Evolutionary conservation across 495 filamentous ascomycete genomes (phyloP).

Genomic region (Usnea hakonensis): DNA sequence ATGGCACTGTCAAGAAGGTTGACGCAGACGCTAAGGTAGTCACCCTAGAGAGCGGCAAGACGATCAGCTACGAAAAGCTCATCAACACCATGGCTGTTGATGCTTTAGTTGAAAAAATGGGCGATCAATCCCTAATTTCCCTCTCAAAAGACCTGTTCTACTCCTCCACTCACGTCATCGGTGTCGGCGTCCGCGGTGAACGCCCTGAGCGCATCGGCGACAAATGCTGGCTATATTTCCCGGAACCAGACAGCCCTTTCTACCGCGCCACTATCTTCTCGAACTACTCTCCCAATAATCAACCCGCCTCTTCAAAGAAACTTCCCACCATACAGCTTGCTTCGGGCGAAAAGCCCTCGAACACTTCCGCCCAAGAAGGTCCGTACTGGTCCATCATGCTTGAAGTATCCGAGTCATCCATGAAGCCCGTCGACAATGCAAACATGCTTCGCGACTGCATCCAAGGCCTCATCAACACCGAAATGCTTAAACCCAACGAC

Average conservation of each 20-base stretch:
- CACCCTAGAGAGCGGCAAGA: conserved; percentile 75
- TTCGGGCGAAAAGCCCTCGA: conserved; percentile 69
- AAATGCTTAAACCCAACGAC: conserved; percentile 81
- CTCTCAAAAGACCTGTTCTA: conserved; percentile 93
- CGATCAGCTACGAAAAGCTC: conserved; percentile 85
- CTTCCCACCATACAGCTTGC: conserved; percentile 81
- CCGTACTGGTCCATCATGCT: conserved; percentile 99
- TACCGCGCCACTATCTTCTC: conserved; percentile 99
- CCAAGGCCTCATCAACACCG: conserved; percentile 92
- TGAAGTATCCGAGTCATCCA: conserved; percentile 89
- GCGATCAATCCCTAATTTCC: conserved; percentile 69
- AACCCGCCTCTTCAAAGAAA: conserved; percentile 73
- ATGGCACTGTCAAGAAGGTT: conserved; percentile 76
- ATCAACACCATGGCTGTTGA: conserved; percentile 97
- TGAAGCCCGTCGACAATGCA: conserved; percentile 85
- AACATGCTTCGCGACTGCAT: conserved; percentile 85
- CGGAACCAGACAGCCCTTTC: conserved; percentile 97
- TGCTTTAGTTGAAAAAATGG: conserved; percentile 77
- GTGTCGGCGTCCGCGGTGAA: conserved; percentile 84
- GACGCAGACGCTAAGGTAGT: conserved; percentile 78
- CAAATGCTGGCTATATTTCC: conserved; percentile 99
- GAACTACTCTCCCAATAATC: conserved; percentile 99
- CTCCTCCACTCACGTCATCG: conserved; percentile 94
- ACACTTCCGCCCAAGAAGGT: conserved; percentile 62
- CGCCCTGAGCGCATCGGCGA: conserved; percentile 96